Evolutionary conservation across 768 basidiomycete species (phyloP), one percentile per base, ranked within the genome.

Genomic region (Megacollybia marginata): DNA sequence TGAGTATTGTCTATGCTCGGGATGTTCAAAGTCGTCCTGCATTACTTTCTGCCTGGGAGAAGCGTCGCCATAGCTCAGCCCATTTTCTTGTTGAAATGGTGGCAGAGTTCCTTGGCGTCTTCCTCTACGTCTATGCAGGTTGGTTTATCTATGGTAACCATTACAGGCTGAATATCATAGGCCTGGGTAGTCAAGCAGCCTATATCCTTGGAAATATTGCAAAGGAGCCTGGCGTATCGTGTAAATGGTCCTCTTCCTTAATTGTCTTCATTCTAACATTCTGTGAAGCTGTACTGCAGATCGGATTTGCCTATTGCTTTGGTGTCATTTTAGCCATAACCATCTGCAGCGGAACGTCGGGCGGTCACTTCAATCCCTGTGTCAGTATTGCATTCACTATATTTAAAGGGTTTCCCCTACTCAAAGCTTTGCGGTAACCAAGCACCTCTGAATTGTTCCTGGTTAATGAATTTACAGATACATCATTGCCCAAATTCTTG

Each of bases 331-430:
- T 84, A 45, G 84, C 83, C 1, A 59, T 85, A 47, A 60, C 64
- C 9, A 62, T 82, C 23, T 81, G 76, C 46, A 65, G 64, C 5
- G 60, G 74, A 15, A 73, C 81, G 1, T 83, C 80, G 11, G 80
- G 79, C 10, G 77, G 82, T 18, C 84, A 86, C 56, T 79, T 86
- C 60, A 82, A 72, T 48, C 88, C 87, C 2, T 73, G 76, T 44
- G 70, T 86, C 18, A 80, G 83, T 3, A 65, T 85, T 44, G 63
- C 73, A 8, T 64, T 74, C 40, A 65, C 71, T 15, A 9, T 83
- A 12, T 77, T 79, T 69, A 77, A 67, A 52, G 74, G 73, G 1
- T 81, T 83, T 62, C 79, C 84, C 1, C 48, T 62, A 11, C 47
- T 59, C 42, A 85, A 81, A 50, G 82, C 75, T 4, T 43, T 65